These are phyloP conservation scores for Nemophila menziesii DNA, from an alignment of 257 asterid genomes.

Conservation along the genomic window DNA sequence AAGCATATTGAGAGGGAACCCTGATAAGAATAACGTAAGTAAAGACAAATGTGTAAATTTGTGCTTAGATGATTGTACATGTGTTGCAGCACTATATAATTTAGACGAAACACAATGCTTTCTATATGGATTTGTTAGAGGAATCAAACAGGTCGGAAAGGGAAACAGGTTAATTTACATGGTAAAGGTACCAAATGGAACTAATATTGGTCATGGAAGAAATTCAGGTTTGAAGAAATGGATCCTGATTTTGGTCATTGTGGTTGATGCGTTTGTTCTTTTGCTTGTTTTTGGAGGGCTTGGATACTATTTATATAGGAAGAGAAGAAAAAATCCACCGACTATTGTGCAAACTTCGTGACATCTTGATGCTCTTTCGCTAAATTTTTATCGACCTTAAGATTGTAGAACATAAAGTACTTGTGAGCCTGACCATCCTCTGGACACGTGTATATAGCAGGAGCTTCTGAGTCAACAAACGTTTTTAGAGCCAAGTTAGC, in stretches of 20 bases:
- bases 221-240: constrained; percentile 51
- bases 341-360: constrained; percentile 7
- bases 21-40: constrained; percentile 17
- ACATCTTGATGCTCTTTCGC: neutral
- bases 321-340: constrained; percentile 25
- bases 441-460: no score
- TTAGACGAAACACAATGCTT: constrained; percentile 25
- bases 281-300: constrained; percentile 49
- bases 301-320: constrained; percentile 39
- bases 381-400: neutral
- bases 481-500: no score
- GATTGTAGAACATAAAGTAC: neutral
- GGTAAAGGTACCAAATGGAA: constrained; percentile 52
- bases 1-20: constrained; percentile 41
- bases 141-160: constrained; percentile 43
- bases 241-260: constrained; percentile 44
- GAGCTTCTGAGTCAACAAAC: no score
- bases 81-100: constrained; percentile 48
- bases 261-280: constrained; percentile 59
- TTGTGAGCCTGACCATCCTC: no score
- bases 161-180: constrained; percentile 26
- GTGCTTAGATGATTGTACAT: constrained; percentile 52
- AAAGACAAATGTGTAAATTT: constrained; percentile 34
- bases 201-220: constrained; percentile 19
- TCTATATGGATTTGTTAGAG: constrained; percentile 42